Evolutionary conservation across 768 basidiomycete species (phyloP).

Genomic region (Serendipita sp.): DNA sequence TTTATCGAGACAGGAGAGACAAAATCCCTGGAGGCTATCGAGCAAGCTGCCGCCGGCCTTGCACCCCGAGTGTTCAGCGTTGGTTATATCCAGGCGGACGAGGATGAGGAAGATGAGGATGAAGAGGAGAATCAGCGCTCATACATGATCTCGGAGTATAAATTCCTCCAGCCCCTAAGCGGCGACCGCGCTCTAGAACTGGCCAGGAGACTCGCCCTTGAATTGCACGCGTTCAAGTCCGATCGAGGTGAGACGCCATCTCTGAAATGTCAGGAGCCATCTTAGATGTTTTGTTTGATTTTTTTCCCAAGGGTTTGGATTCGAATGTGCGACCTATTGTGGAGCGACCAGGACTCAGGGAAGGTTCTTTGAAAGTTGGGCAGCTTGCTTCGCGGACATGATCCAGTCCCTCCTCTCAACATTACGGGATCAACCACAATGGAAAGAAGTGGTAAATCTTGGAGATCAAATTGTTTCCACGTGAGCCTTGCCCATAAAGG

Average conservation of each 20-base stretch:
- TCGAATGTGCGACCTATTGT: constrained; percentile 59
- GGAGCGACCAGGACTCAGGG: constrained; percentile 54
- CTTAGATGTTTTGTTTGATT: no score
- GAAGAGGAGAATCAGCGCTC: constrained; percentile 27
- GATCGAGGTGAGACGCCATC: background rate
- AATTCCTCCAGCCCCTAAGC: constrained; percentile 35
- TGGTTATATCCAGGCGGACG: constrained; percentile 20
- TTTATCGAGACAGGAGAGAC: constrained; percentile 34
- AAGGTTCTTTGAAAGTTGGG: constrained; percentile 61
- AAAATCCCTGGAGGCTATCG: constrained; percentile 49
- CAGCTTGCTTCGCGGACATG: constrained; percentile 46
- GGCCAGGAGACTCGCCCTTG: constrained; percentile 46
- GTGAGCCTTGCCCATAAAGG: constrained; percentile 20
- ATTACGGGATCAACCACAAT: constrained; percentile 24
- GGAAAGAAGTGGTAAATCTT: constrained; percentile 32
- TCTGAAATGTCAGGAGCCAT: no score
- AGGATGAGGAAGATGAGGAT: constrained; percentile 15
- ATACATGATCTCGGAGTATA: constrained; percentile 64
- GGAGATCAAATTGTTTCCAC: constrained; percentile 33
- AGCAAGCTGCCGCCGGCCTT: constrained; percentile 48
- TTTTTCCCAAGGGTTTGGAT: constrained; percentile 41
- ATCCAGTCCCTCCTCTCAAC: constrained; percentile 40
- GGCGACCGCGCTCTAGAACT: constrained; percentile 31
- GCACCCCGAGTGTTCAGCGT: constrained; percentile 40
- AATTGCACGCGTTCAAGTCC: constrained; percentile 34